Evolutionary conservation across 768 basidiomycete genomes (phyloP).

Genomic region (Hysterangium stoloniferum): DNA sequence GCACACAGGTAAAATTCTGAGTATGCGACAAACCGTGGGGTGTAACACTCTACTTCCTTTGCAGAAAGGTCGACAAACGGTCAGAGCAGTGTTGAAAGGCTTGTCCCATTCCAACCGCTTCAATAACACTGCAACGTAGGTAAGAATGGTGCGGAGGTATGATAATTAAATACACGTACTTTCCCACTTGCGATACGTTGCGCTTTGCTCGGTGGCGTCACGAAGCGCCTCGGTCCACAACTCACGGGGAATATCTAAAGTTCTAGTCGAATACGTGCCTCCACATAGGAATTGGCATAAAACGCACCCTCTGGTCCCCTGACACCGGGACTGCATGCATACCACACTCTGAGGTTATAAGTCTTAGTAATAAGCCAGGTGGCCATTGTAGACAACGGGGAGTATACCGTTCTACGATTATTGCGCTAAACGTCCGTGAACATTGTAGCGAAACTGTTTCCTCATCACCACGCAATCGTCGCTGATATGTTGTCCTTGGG

Average conservation of each 20-base stretch:
- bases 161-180: conserved; percentile 16
- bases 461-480: conserved; percentile 28
- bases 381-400: neutral
- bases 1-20: neutral
- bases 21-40: conserved; percentile 31
- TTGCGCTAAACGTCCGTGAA: conserved; percentile 34
- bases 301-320: conserved; percentile 36
- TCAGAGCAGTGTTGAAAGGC: conserved; percentile 60
- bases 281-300: neutral
- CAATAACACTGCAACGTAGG: conserved; percentile 36
- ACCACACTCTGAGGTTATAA: conserved; percentile 3
- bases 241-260: conserved; percentile 14
- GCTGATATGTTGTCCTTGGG: conserved; percentile 40
- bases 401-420: conserved; percentile 43
- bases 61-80: conserved; percentile 40
- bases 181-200: conserved; percentile 4
- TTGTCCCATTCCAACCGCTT: conserved; percentile 46
- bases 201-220: neutral
- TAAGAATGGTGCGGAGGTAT: neutral
- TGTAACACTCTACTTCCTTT: conserved; percentile 41
- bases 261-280: neutral
- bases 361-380: neutral
- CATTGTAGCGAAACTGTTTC: conserved; percentile 48
- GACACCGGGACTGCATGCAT: neutral
- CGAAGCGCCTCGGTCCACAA: conserved; percentile 3